These are phyloP conservation scores for Flueggea neowawraea DNA, from an alignment of 441 rosid species.

Conservation along the genomic window DNA sequence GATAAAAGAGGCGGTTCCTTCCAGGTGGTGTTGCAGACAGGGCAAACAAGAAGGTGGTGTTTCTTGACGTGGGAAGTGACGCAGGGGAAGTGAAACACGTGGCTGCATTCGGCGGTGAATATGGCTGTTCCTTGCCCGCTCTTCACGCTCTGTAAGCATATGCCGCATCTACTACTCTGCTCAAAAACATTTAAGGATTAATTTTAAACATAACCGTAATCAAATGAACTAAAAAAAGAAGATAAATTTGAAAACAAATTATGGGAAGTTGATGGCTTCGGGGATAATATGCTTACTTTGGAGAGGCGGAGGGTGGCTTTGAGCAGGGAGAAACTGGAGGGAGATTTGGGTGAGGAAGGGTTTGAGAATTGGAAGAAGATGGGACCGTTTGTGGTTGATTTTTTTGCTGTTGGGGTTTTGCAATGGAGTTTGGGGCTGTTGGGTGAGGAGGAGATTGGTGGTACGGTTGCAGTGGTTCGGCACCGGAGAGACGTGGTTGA, in stretches of 20 bases:
- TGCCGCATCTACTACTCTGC: constrained; percentile 59
- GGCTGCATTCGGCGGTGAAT: constrained; percentile 89
- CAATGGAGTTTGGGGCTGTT: constrained; percentile 64
- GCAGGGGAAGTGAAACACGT: constrained; percentile 80
- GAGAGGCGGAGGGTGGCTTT: constrained; percentile 59
- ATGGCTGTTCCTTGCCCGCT: constrained; percentile 77
- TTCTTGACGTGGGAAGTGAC: constrained; percentile 45
- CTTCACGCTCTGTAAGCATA: constrained; percentile 60
- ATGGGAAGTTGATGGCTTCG: too few species aligned
- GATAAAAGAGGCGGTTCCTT: constrained; percentile 47
- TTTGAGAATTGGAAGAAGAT: constrained; percentile 42
- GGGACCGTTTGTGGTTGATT: constrained; percentile 17
- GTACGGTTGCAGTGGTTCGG: constrained; percentile 38
- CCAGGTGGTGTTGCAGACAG: constrained; percentile 66
- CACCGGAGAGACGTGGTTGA: constrained; percentile 54
- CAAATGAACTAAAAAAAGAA: too few species aligned
- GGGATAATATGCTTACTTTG: constrained; percentile 35
- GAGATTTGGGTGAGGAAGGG: constrained; percentile 69
- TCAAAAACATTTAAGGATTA: background rate
- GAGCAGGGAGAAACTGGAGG: constrained; percentile 68
- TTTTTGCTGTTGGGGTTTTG: constrained; percentile 29
- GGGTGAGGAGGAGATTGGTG: constrained; percentile 45
- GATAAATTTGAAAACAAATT: background rate
- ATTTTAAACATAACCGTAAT: too few species aligned
- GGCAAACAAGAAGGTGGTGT: constrained; percentile 46